A percentile compares a stretch with the other conserved stretches of the same genome.
Evolutionary conservation across 345 rosid genomes (phyloP).

Genomic region (Rhizophora mangle): DNA sequence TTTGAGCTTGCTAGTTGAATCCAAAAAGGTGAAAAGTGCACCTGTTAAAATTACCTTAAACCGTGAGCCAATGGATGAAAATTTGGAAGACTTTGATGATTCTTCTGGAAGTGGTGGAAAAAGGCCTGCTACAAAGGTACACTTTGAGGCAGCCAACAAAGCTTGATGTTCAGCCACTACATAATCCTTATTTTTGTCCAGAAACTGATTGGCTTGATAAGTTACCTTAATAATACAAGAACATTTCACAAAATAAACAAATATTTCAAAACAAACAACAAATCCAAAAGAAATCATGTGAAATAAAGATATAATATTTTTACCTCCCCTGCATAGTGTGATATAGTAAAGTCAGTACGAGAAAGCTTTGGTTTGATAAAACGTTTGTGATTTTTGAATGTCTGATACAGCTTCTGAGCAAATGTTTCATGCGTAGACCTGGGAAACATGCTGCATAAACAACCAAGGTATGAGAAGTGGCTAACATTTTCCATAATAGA

Average conservation of each 20-base stretch:
- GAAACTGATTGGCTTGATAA: constrained; percentile 84
- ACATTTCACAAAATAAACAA: constrained; percentile 10
- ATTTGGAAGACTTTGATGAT: constrained; percentile 84
- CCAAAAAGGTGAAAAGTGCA: constrained; percentile 2
- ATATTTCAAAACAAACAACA: background rate
- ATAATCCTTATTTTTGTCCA: constrained; percentile 96
- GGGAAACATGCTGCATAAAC: constrained; percentile 79
- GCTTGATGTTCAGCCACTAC: constrained; percentile 97
- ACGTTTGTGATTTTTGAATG: constrained; percentile 84
- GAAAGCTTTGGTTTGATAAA: constrained; percentile 94
- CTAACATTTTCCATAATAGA: background rate
- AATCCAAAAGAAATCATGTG: background rate
- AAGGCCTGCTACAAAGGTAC: constrained; percentile 65
- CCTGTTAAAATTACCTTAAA: constrained; percentile 58
- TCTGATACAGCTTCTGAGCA: constrained; percentile 92
- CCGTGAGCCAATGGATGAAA: constrained; percentile 92
- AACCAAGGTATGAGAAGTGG: constrained; percentile 20
- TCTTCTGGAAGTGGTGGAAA: constrained; percentile 84
- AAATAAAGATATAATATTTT: constrained; percentile 14
- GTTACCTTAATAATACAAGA: constrained; percentile 47
- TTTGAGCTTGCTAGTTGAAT: background rate
- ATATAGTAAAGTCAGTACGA: constrained; percentile 78
- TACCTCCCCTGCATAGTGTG: constrained; percentile 99
- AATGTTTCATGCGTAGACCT: constrained; percentile 97
- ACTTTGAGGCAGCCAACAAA: constrained; percentile 68